Base-by-base conservation (phyloP, 2,329 filamentous ascomycete genomes). In the Biscogniauxia sp. region DNA sequence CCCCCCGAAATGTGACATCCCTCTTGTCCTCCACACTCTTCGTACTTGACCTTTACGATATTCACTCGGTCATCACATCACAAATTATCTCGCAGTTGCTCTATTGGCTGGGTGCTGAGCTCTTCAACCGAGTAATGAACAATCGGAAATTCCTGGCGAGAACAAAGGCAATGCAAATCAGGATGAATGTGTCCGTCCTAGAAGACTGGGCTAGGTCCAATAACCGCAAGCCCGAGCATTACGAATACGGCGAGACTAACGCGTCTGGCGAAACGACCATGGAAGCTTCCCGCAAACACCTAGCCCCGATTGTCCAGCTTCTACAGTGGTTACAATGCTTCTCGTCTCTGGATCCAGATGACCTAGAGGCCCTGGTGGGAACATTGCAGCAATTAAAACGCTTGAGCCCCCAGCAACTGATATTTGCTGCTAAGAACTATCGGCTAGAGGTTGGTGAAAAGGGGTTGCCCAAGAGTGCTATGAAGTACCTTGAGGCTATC, bases 141-240 rank as follows among this genome's bases (percentile, higher is more conserved):
- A 97, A 96, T 71, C 87, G 92, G 66, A 93, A 94, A 74, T 99
- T 97, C 71, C 82, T 99, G 9, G 94, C 95, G 5, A 86, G 95
- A 57, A 99, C 95, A 19, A 99, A 99, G 76, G 95, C 95, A 3
- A 99, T 99, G 95, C 95, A 99, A 75, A 98, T 99, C 69, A 91
- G 95, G 67, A 98, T 99, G 93, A 99, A 99, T 73, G 88, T 99
- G 6, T 98, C 95, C 0, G 89, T 88, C 7, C 80, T 99, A 20
- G 95, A 99, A 75, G 95, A 99, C 72, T 99, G 95, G 95, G 94
- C 95, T 1, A 85, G 94, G 28, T 84, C 86, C 17, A 99, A 99
- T 76, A 98, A 97, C 73, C 87, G 95, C 26, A 89, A 96, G 68
- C 93, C 95, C 1, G 95, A 98, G 72, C 94, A 98, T 76, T 98